phyloP scores from a whole-genome alignment of 108 stramenopile species.

The Discostella pseudostelligera region DNA sequence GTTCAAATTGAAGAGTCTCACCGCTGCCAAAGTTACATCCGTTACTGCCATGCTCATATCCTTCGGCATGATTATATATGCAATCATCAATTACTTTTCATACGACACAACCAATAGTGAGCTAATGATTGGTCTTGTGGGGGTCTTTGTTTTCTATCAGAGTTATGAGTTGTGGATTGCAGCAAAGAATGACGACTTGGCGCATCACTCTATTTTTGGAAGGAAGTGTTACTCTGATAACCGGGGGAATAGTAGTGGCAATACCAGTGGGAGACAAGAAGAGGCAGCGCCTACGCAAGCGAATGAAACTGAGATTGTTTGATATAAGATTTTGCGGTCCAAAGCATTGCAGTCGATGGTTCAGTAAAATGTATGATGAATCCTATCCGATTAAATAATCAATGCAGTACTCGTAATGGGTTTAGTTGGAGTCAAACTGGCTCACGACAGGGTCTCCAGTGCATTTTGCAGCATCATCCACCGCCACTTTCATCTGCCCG shows the following conservation, averaged over 20 bases:
- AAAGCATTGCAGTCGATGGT: too few relatives aligned
- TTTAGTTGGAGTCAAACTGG: not conserved
- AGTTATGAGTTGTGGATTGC: conserved; percentile 19
- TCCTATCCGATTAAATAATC: too few relatives aligned
- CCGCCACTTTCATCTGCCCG: conserved; percentile 4
- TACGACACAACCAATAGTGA: not conserved
- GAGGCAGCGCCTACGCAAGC: not conserved
- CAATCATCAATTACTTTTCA: conserved; percentile 18
- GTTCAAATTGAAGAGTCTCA: conserved; percentile 17
- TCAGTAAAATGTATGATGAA: too few relatives aligned
- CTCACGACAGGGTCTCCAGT: not conserved
- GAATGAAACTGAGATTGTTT: too few relatives aligned
- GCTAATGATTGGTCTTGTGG: conserved; percentile 27
- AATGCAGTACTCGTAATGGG: too few relatives aligned
- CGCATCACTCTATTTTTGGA: conserved; percentile 35
- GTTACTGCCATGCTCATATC: conserved; percentile 34
- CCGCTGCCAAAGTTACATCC: conserved; percentile 39
- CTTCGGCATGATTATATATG: conserved; percentile 21
- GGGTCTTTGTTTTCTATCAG: conserved; percentile 26
- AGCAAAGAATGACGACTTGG: conserved; percentile 18
- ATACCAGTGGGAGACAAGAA: not conserved
- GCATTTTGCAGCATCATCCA: conserved; percentile 2
- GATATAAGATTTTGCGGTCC: too few relatives aligned
- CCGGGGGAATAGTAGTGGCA: not conserved
- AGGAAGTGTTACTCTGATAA: conserved; percentile 16